A percentile compares a stretch with the other conserved stretches of the same genome.
phyloP scores from a whole-genome alignment of 768 basidiomycete genomes.

The Termitomyces heimii region DNA sequence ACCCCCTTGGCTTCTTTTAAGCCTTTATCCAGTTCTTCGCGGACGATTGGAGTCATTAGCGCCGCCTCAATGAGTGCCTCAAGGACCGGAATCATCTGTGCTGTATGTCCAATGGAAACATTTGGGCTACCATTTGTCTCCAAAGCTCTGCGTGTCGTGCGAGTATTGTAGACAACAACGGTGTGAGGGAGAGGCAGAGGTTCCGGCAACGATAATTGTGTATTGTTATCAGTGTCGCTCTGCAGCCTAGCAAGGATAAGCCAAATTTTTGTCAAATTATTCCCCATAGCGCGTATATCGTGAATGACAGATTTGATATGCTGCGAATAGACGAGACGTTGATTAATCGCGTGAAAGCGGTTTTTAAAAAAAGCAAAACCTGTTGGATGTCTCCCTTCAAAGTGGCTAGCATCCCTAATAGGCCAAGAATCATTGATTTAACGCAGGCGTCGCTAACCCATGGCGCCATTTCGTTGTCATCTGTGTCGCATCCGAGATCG shows the following conservation, averaged over 20 bases:
- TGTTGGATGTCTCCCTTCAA: constrained; percentile 32
- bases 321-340: constrained; percentile 17
- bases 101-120: constrained; percentile 31
- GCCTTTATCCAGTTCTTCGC: constrained; percentile 59
- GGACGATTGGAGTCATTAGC: constrained; percentile 39
- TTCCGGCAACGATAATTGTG: constrained; percentile 38
- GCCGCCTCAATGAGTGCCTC: constrained; percentile 49
- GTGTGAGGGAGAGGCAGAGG: constrained; percentile 51
- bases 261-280: constrained; percentile 64
- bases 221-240: constrained; percentile 14
- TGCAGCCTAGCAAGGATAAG: constrained; percentile 43
- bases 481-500: constrained; percentile 34
- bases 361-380: constrained; percentile 18
- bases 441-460: constrained; percentile 68
- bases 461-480: constrained; percentile 31
- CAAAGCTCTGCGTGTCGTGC: constrained; percentile 34
- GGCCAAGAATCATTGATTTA: constrained; percentile 55
- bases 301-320: constrained; percentile 39
- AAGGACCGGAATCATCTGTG: constrained; percentile 66
- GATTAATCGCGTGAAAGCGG: background rate
- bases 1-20: constrained; percentile 49
- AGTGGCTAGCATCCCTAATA: constrained; percentile 49
- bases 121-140: constrained; percentile 9
- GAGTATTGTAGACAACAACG: constrained; percentile 35
- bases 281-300: constrained; percentile 46